Conservation (phyloP, 495 filamentous ascomycete genomes). For the Chaetomium fimeti region DNA sequence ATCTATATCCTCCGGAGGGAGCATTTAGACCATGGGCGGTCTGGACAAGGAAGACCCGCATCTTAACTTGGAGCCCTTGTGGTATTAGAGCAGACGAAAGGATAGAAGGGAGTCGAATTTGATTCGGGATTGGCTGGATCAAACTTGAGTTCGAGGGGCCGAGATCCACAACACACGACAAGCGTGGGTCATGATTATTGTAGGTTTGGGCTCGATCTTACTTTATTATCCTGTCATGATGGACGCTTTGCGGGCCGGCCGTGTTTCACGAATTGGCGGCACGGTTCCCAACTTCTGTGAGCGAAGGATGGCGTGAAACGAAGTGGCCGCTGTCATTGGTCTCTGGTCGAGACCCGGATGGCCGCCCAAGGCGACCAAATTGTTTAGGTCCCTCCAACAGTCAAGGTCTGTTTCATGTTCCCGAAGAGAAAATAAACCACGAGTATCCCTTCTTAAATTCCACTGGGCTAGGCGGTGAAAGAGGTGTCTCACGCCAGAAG, state of each 20-base stretch:
- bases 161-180: not conserved
- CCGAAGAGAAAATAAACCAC: not conserved
- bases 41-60: constrained; percentile 34
- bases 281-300: not conserved
- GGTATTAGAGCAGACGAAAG: not conserved
- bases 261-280: not conserved
- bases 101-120: not conserved
- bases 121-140: not conserved
- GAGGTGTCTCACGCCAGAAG: no score
- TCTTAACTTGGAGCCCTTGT: not conserved
- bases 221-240: not conserved
- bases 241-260: not conserved
- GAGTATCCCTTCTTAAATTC: not conserved
- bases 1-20: constrained; percentile 34
- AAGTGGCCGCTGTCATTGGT: not conserved
- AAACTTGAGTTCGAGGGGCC: not conserved
- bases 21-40: constrained; percentile 33
- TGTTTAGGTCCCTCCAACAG: not conserved
- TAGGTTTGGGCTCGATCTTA: not conserved
- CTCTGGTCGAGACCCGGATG: not conserved
- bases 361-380: not conserved
- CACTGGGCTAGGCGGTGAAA: no score
- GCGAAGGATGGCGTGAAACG: not conserved
- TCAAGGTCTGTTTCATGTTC: not conserved
- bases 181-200: not conserved